Conservation (phyloP, 805 yeast species). For the Ogataea salicorniae region DNA sequence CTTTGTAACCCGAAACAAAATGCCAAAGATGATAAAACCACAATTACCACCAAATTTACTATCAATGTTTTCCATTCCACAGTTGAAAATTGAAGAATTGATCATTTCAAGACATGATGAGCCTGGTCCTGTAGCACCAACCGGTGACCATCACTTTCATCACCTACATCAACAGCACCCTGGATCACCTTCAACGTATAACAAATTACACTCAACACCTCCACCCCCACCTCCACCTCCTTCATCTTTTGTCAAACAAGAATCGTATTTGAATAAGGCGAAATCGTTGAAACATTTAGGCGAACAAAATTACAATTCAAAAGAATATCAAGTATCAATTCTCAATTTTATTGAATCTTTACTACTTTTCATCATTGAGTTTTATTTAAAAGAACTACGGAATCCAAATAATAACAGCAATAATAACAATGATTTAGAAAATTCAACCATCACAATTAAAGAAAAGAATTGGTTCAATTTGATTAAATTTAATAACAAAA, state of each 20-base stretch:
- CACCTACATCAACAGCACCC: no score
- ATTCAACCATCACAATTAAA: background rate
- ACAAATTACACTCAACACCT: no score
- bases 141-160: no score
- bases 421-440: background rate
- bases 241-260: background rate
- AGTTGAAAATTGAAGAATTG: slow-evolving; percentile 15
- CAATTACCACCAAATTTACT: slow-evolving; percentile 13
- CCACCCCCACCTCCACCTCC: no score
- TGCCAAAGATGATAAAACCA: slow-evolving; percentile 19
- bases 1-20: slow-evolving; percentile 5
- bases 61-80: slow-evolving; percentile 11
- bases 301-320: slow-evolving; percentile 11
- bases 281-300: slow-evolving; percentile 14
- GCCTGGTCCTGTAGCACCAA: no score
- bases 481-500: slow-evolving; percentile 12
- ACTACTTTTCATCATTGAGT: slow-evolving; percentile 21
- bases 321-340: slow-evolving; percentile 13
- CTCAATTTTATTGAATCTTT: slow-evolving; percentile 22
- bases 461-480: slow-evolving; percentile 19
- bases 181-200: no score
- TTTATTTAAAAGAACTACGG: slow-evolving; percentile 16
- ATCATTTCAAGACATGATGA: background rate
- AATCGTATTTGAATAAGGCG: slow-evolving; percentile 5
- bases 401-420: background rate